Conservation (phyloP, 2,329 filamentous ascomycete species). For the Aspergillus versicolor region DNA sequence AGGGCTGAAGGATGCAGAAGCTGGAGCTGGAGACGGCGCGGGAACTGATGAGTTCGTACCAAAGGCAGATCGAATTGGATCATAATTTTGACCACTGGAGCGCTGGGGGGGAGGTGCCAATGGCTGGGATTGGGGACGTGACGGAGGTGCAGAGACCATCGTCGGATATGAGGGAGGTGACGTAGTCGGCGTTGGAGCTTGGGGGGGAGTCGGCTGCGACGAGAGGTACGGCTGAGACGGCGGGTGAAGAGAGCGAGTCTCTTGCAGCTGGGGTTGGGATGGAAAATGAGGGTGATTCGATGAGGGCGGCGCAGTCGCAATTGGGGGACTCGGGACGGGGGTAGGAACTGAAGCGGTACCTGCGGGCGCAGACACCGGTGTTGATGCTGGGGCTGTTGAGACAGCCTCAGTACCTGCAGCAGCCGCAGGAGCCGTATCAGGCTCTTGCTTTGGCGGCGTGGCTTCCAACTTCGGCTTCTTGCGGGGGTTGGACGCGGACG, state of each 20-base stretch:
- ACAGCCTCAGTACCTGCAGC: slow-evolving; percentile 7
- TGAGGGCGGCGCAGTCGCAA: slow-evolving; percentile 7
- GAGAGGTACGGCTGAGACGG: slow-evolving; percentile 26
- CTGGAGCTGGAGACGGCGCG: slow-evolving; percentile 24
- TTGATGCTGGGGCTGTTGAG: slow-evolving; percentile 19
- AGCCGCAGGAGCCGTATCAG: slow-evolving; percentile 6
- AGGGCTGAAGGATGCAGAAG: slow-evolving; percentile 39
- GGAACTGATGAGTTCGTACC: slow-evolving; percentile 37
- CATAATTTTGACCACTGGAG: slow-evolving; percentile 79
- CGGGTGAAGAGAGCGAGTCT: slow-evolving; percentile 17
- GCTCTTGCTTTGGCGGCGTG: slow-evolving; percentile 14
- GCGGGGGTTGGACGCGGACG: slow-evolving; percentile 36
- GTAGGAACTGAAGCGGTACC: slow-evolving; percentile 10
- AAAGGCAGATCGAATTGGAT: slow-evolving; percentile 79
- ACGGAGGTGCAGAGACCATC: slow-evolving; percentile 28
- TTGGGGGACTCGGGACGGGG: slow-evolving; percentile 16
- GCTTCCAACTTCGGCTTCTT: slow-evolving; percentile 48
- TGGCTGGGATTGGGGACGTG: slow-evolving; percentile 44
- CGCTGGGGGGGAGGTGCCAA: slow-evolving; percentile 48
- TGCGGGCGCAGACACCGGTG: slow-evolving; percentile 4
- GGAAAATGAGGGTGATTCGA: slow-evolving; percentile 2
- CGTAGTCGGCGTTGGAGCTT: slow-evolving; percentile 26
- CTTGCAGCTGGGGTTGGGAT: slow-evolving; percentile 21
- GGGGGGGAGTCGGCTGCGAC: slow-evolving; percentile 26
- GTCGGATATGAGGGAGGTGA: slow-evolving; percentile 17